A percentile compares a stretch with the other conserved stretches of the same genome.
Evolutionary conservation across 2,329 filamentous ascomycete genomes (phyloP).

Genomic region (Diaporthe amygdali): DNA sequence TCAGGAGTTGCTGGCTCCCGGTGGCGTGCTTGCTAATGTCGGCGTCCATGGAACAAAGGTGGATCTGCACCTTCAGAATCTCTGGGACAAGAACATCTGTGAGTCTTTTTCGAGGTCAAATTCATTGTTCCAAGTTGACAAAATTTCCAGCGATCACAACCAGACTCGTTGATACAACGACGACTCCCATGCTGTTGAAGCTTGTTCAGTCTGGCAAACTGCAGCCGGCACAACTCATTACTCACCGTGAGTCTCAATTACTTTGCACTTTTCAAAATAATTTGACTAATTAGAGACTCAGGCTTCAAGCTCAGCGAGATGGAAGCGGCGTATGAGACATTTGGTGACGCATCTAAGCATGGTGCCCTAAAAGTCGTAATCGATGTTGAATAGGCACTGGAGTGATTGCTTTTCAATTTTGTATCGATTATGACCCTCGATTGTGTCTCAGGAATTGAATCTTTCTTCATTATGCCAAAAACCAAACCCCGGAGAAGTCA

Average conservation of each 20-base stretch:
- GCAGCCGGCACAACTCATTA: slow-evolving; percentile 48
- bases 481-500: no score
- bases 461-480: no score
- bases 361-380: slow-evolving; percentile 51
- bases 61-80: slow-evolving; percentile 54
- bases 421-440: no score
- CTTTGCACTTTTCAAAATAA: not conserved
- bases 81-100: slow-evolving; percentile 59
- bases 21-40: slow-evolving; percentile 61
- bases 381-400: slow-evolving; percentile 30
- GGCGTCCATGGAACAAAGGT: slow-evolving; percentile 62
- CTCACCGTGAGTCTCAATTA: slow-evolving; percentile 43
- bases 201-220: slow-evolving; percentile 47
- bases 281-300: slow-evolving; percentile 24
- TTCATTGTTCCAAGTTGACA: slow-evolving; percentile 23
- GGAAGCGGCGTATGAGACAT: slow-evolving; percentile 49
- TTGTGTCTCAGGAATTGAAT: no score
- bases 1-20: slow-evolving; percentile 57
- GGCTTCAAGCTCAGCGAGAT: slow-evolving; percentile 48
- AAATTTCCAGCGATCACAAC: slow-evolving; percentile 45
- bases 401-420: no score
- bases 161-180: slow-evolving; percentile 50
- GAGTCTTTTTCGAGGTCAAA: slow-evolving; percentile 39
- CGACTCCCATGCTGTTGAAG: slow-evolving; percentile 55
- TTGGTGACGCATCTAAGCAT: slow-evolving; percentile 45